These are phyloP conservation scores for Bryum argenteum DNA, from an alignment of 225 moss, liverwort and hornwort species.

Conservation along the genomic window DNA sequence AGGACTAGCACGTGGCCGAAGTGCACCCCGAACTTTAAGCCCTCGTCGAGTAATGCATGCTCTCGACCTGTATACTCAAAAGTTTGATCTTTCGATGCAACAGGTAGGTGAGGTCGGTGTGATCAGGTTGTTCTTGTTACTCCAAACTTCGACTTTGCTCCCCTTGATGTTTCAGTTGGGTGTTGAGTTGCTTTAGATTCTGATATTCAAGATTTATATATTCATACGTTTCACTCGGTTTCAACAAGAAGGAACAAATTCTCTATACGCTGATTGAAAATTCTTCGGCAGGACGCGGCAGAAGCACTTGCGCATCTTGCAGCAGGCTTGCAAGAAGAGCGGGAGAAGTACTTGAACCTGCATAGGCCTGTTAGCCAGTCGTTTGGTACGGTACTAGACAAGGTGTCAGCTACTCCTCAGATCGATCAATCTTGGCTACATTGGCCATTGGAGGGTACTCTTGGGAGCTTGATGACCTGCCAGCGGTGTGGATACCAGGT, in stretches of 20 bases:
- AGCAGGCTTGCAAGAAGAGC: conserved; percentile 84
- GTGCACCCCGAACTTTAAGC: conserved; percentile 58
- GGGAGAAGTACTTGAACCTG: conserved; percentile 72
- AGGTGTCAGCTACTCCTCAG: conserved; percentile 38
- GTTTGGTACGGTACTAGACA: conserved; percentile 59
- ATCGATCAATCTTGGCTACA: conserved; percentile 78
- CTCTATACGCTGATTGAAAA: conserved; percentile 3
- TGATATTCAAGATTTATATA: background rate
- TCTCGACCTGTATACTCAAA: conserved; percentile 65
- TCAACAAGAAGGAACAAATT: conserved; percentile 4
- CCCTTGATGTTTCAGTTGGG: background rate
- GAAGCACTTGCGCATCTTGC: conserved; percentile 86
- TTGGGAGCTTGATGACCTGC: conserved; percentile 87
- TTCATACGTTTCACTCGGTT: conserved; percentile 10
- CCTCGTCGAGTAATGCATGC: conserved; percentile 86
- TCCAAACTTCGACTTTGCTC: conserved; percentile 7
- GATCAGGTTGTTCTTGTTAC: conserved; percentile 2
- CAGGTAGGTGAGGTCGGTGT: conserved; percentile 58
- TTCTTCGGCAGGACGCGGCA: conserved; percentile 75
- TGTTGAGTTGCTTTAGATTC: conserved; percentile 19
- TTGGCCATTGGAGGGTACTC: conserved; percentile 93
- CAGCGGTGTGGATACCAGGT: conserved; percentile 89
- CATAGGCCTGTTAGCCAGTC: conserved; percentile 80
- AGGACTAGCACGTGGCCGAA: conserved; percentile 72
- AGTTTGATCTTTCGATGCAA: conserved; percentile 83